phyloP scores from a whole-genome alignment of 805 yeast species.

The Naumovozyma baii region DNA sequence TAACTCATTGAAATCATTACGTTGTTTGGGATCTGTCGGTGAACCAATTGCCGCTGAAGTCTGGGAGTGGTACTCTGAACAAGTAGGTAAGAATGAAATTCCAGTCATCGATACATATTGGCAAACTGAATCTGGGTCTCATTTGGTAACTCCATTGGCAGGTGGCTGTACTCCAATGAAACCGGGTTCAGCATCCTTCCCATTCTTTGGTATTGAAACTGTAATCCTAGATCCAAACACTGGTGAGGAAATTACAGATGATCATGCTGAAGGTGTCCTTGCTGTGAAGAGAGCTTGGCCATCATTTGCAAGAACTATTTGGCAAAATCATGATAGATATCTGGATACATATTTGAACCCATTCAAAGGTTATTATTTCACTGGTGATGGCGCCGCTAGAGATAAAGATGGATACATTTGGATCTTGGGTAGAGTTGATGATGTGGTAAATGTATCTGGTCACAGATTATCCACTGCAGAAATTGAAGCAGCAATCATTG shows the following conservation, averaged over 20 bases:
- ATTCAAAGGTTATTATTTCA: conserved; percentile 72
- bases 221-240: conserved; percentile 64
- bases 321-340: conserved; percentile 65
- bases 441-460: conserved; percentile 80
- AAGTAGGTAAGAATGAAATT: conserved; percentile 59
- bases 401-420: conserved; percentile 78
- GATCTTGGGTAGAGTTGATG: conserved; percentile 82
- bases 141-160: conserved; percentile 67
- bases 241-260: conserved; percentile 59
- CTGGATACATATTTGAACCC: conserved; percentile 77
- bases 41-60: conserved; percentile 80
- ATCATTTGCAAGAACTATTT: conserved; percentile 73
- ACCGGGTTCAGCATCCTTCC: conserved; percentile 79
- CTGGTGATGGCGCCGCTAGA: conserved; percentile 87
- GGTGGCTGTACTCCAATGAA: conserved; percentile 69
- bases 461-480: conserved; percentile 85
- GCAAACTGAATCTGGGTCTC: conserved; percentile 85
- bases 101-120: conserved; percentile 78
- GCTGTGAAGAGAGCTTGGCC: conserved; percentile 74
- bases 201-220: conserved; percentile 74
- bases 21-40: conserved; percentile 75
- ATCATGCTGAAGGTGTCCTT: conserved; percentile 72
- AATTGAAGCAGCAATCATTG: conserved; percentile 73
- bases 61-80: conserved; percentile 78
- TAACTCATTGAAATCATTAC: conserved; percentile 52